Evolutionary conservation across 306 rosid species (phyloP), one percentile per base, ranked within the genome.

Genomic region (Begonia fuchsioides): DNA sequence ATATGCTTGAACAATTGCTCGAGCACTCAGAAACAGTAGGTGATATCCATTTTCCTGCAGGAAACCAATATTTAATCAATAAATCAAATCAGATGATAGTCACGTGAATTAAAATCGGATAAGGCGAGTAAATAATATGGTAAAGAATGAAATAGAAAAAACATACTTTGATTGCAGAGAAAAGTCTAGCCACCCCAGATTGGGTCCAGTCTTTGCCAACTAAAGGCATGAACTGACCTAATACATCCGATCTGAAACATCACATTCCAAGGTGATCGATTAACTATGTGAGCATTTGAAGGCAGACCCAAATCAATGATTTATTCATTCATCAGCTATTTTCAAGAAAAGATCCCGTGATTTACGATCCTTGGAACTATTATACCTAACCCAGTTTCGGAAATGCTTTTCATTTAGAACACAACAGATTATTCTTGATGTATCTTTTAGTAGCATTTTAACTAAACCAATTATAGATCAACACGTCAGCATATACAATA

Each of bases 211-310:
- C 96, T 73, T 76, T 92, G 48, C 96, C 98, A 65, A 92, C 94
- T 59, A 85, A 77, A 65, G 98, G 98, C 98, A 92, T 92, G 77
- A 92, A 85, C 73, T 85, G 96, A 62, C 98, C 96, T 74, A 92
- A 75, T 50, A 92, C 98, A 73, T 92, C 96, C 47, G 98, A 92
- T 82, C 98, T 85, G 59, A 64, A 68, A 49, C 15, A 56, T 26
- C 6, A 59, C 15, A 39, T 32, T 15, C 39, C 52, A 18, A 52
- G 44, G 50, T 17, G 38, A 46, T 49, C 13, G 2, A 41, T 41
- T 10, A 41, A n/a, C 44, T 11, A 41, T 41, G 11, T 13, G 3
- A 41, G 11, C 44, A 5, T 41, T 26, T 5, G 32, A 26, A 7
- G 32, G 32, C 32, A 3, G 6, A 3, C 32, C 32, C 32, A 26